Base-by-base conservation (phyloP, 768 basidiomycete genomes). In the Boletus insuetus region DNA sequence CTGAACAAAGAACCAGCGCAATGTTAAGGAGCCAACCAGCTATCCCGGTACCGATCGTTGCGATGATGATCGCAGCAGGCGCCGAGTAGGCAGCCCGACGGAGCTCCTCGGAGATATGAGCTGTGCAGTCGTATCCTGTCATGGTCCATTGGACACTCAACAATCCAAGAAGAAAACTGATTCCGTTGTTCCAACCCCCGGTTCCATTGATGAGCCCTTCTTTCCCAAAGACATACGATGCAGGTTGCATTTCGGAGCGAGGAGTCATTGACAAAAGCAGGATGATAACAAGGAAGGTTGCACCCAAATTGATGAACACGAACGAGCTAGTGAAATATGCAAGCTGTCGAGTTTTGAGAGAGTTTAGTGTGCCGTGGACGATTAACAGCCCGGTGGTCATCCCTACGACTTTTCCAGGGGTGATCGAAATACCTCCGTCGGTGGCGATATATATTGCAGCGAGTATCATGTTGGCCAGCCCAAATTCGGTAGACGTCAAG, bases 1-100 rank as follows among this genome's bases (percentile, higher is more conserved):
- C 82, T 1, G 80, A 81, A 66, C 82, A 85, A n/a, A 86, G 73
- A 11, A 86, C 72, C 41, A 86, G 67, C 4, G 77, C 76, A 56
- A 87, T 82, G 67, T 86, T 86, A 52, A 86, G 79, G n/a, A 86
- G 59, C 84, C 84, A 86, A 35, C 84, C 82, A 48, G 79, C 64
- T n/a, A 78, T 59, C 41, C 73, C 75, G 0, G 79, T 80, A 29
- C 80, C 79, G 35, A 80, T 65, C 20, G 71, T 73, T 24, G 79
- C 75, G 17, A 74, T 72, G 58, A 79, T 70, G 56, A 79, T 77
- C 6, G 80, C 76, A 22, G 66, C 69, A 35, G 76, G 76, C 19
- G 75, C 74, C 19, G 79, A 74, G 49, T 78, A 76, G 2, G 81
- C 81, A 2, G 81, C 82, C 44, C 78, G 75, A 59, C 73, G 77